Evolutionary conservation across 1,284 basidiomycete species (phyloP).

Genomic region (Anthracocystis panici-leucophaei): DNA sequence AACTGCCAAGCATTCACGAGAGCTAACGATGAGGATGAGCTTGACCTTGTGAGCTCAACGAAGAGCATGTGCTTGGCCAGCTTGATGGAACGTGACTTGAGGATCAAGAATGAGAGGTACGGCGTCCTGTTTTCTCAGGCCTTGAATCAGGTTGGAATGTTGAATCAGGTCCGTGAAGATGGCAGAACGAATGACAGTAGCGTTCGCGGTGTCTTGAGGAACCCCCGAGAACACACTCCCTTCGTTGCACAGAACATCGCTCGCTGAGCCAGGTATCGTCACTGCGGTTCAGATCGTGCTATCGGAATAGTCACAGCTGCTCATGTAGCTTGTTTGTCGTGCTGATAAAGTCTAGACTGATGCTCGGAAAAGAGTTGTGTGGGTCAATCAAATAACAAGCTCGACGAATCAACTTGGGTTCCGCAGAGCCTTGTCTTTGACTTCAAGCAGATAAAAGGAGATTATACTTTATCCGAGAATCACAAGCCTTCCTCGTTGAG

Average conservation of each 20-base stretch:
- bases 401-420: background rate
- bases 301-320: too few species aligned
- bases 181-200: background rate
- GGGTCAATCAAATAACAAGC: background rate
- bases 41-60: background rate
- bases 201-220: background rate
- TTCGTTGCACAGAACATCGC: background rate
- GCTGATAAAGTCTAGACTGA: background rate
- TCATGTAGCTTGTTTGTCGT: background rate
- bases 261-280: too few species aligned
- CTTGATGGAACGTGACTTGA: background rate
- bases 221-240: background rate
- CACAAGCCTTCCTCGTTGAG: too few species aligned
- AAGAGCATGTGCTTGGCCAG: background rate
- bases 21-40: background rate
- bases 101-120: background rate
- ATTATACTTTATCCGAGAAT: too few species aligned
- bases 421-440: slow-evolving; percentile 3
- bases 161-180: too few species aligned
- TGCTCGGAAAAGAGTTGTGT: background rate
- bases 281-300: too few species aligned
- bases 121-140: background rate
- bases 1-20: background rate
- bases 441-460: background rate
- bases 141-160: background rate